These are phyloP conservation scores for Plasmopara halstedii DNA, from an alignment of 352 stramenopile genomes.

Conservation along the genomic window DNA sequence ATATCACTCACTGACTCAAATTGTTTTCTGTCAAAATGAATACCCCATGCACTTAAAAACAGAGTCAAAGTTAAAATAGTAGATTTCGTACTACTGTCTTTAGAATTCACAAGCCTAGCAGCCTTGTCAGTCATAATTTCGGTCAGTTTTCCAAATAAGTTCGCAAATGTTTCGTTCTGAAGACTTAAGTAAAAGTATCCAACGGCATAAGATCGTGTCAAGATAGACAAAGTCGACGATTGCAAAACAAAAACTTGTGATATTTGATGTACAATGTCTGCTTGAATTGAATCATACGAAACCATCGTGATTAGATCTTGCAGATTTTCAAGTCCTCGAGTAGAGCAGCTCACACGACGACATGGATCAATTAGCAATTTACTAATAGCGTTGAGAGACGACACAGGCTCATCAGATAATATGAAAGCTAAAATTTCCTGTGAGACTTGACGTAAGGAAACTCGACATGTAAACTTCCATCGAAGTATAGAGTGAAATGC, in stretches of 20 bases:
- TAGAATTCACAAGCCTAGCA: constrained; percentile 6
- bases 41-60: constrained; percentile 33
- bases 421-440: constrained; percentile 28
- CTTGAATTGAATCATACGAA: constrained; percentile 39
- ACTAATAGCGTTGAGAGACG: constrained; percentile 14
- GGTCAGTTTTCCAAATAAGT: constrained; percentile 30
- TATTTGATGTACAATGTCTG: constrained; percentile 44
- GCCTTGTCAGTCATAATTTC: constrained; percentile 30
- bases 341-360: constrained; percentile 31
- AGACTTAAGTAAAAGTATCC: constrained; percentile 31
- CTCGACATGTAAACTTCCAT: constrained; percentile 20
- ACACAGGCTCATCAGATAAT: constrained; percentile 23
- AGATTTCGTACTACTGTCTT: not conserved
- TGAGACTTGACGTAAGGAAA: constrained; percentile 4
- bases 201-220: constrained; percentile 7
- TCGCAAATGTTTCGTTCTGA: constrained; percentile 19
- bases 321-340: constrained; percentile 37
- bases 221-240: not conserved
- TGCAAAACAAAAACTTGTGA: constrained; percentile 47
- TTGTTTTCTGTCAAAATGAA: constrained; percentile 30
- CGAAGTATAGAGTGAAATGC: constrained; percentile 31
- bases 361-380: constrained; percentile 41
- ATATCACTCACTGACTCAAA: constrained; percentile 51
- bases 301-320: constrained; percentile 33
- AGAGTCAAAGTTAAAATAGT: constrained; percentile 24